phyloP scores from a whole-genome alignment of 2,329 filamentous ascomycete species.

The Fusarium liriodendri region DNA sequence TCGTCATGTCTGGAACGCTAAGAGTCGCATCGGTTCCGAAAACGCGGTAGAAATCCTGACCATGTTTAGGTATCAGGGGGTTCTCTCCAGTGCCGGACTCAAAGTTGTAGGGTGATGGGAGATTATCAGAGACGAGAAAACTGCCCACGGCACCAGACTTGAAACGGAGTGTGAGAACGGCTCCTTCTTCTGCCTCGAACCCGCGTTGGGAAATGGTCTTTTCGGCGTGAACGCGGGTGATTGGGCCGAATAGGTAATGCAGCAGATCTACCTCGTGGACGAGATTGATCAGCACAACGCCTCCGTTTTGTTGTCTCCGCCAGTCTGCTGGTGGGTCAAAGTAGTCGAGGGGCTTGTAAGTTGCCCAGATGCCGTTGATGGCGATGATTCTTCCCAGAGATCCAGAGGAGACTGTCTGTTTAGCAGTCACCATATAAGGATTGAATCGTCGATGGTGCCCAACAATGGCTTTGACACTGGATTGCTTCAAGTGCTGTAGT shows the following conservation, averaged over 20 bases:
- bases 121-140: constrained; percentile 65
- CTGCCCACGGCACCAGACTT: constrained; percentile 65
- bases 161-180: constrained; percentile 64
- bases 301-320: constrained; percentile 56
- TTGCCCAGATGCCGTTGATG: constrained; percentile 65
- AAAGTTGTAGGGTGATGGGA: constrained; percentile 64
- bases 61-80: constrained; percentile 58
- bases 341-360: constrained; percentile 63
- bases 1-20: constrained; percentile 65
- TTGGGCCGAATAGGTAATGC: constrained; percentile 66
- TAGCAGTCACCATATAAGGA: constrained; percentile 62
- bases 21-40: constrained; percentile 63
- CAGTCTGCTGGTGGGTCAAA: constrained; percentile 61
- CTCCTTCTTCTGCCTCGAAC: constrained; percentile 66
- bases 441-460: constrained; percentile 72
- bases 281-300: constrained; percentile 67
- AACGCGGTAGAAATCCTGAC: constrained; percentile 63
- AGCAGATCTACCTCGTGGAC: constrained; percentile 71
- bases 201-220: constrained; percentile 55
- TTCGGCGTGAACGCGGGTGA: constrained; percentile 63
- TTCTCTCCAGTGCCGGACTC: constrained; percentile 70
- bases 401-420: constrained; percentile 53
- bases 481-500: constrained; percentile 39
- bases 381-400: constrained; percentile 61
- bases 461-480: constrained; percentile 59